Conservation (phyloP, 306 rosid species). For the Dalbergia oliveri region DNA sequence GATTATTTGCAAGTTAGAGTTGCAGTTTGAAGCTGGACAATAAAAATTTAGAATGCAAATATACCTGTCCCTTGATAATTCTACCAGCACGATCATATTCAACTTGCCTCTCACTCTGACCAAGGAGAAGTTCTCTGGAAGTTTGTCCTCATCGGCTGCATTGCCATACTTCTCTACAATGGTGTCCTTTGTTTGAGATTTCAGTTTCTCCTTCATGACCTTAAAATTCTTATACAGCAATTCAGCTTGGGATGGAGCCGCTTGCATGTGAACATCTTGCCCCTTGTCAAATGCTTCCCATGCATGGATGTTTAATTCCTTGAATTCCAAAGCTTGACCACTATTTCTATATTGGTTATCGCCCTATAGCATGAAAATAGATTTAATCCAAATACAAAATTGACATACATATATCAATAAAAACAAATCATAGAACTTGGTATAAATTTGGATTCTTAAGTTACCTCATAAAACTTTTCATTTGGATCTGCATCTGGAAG, state of each 20-base stretch:
- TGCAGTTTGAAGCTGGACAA: background rate
- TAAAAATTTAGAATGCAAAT: background rate
- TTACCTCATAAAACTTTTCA: conserved; percentile 62
- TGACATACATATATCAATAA: background rate
- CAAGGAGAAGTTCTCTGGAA: conserved; percentile 65
- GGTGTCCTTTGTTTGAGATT: conserved; percentile 64
- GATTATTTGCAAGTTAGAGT: background rate
- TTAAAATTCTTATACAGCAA: conserved; percentile 63
- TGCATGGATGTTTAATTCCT: conserved; percentile 65
- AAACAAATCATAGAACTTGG: background rate
- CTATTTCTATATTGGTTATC: conserved; percentile 58
- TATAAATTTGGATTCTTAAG: conserved; percentile 5
- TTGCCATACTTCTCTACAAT: conserved; percentile 69
- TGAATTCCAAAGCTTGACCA: conserved; percentile 71
- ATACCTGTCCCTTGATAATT: conserved; percentile 61
- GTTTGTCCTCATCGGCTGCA: conserved; percentile 55
- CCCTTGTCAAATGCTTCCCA: conserved; percentile 74
- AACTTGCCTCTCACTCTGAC: conserved; percentile 64
- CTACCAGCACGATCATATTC: conserved; percentile 72
- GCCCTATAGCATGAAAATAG: conserved; percentile 45
- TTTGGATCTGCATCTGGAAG: conserved; percentile 75
- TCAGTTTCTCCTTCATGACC: conserved; percentile 59
- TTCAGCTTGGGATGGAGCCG: conserved; percentile 76
- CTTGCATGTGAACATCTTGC: conserved; percentile 67
- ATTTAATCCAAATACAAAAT: background rate